phyloP scores from a whole-genome alignment of 257 asterid species.

The Solanum pinnatisectum region DNA sequence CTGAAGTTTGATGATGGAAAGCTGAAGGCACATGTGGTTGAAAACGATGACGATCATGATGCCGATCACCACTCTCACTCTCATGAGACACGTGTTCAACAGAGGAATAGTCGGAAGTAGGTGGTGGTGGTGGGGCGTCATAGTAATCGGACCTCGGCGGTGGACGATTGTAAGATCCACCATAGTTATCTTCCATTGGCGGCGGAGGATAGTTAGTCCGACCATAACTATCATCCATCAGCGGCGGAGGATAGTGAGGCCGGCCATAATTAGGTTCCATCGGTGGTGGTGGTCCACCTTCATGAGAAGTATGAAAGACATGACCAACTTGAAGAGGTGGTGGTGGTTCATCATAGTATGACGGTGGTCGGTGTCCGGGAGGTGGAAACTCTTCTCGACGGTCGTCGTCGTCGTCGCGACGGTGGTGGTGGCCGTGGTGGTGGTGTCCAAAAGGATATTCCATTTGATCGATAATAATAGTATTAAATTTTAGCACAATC shows the following conservation, averaged over 20 bases:
- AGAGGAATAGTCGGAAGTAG: neutral
- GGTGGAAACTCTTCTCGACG: constrained; percentile 17
- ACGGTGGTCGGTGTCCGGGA: constrained; percentile 6
- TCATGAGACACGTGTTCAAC: constrained; percentile 18
- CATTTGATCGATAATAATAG: neutral
- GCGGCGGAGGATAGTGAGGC: constrained; percentile 2
- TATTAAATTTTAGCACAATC: neutral
- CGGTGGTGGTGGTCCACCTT: constrained; percentile 11
- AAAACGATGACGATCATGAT: neutral
- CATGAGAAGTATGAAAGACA: constrained; percentile 23
- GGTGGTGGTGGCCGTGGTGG: constrained; percentile 14
- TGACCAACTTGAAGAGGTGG: constrained; percentile 25
- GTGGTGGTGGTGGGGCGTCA: constrained; percentile 10
- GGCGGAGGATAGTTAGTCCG: neutral
- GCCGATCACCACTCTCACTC: constrained; percentile 1
- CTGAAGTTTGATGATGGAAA: constrained; percentile 11
- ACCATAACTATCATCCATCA: neutral
- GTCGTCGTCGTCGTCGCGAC: neutral
- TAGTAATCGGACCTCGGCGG: neutral
- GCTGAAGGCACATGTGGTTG: constrained; percentile 25
- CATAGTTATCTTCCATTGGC: neutral
- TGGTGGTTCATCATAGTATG: constrained; percentile 7
- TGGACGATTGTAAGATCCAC: neutral
- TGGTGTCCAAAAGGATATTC: constrained; percentile 21
- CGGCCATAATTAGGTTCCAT: neutral